These are phyloP conservation scores for Odontarrhena argentea DNA, from an alignment of 345 rosid species.

Conservation along the genomic window DNA sequence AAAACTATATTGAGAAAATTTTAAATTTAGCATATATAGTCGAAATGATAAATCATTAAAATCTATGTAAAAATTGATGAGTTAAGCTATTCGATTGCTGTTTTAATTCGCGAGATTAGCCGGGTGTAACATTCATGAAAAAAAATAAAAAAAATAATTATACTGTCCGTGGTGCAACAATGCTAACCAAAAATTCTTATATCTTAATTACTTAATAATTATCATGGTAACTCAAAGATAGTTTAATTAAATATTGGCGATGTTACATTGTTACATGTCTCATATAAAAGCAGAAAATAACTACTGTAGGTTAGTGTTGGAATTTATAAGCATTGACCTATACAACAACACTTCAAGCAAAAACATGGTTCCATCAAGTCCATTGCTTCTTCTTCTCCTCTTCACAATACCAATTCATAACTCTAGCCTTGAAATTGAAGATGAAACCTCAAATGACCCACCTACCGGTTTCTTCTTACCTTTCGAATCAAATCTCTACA, in stretches of 20 bases:
- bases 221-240: neutral
- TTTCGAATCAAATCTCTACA: slow-evolving; percentile 39
- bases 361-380: slow-evolving; percentile 26
- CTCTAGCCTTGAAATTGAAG: slow-evolving; percentile 23
- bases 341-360: neutral
- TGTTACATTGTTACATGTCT: neutral
- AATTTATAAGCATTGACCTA: neutral
- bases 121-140: no score
- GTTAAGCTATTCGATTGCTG: no score
- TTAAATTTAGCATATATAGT: no score
- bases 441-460: slow-evolving; percentile 16
- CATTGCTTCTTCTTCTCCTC: neutral
- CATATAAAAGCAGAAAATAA: slow-evolving; percentile 17
- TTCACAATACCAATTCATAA: neutral
- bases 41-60: no score
- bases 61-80: no score
- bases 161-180: neutral
- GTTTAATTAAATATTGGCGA: neutral
- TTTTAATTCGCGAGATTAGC: no score
- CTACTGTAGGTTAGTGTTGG: neutral
- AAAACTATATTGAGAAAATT: no score
- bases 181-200: neutral
- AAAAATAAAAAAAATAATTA: no score
- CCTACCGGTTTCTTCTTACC: slow-evolving; percentile 42
- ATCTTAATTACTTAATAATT: neutral